Conservation (phyloP, 495 filamentous ascomycete genomes). For the Penicillium waksmanii region DNA sequence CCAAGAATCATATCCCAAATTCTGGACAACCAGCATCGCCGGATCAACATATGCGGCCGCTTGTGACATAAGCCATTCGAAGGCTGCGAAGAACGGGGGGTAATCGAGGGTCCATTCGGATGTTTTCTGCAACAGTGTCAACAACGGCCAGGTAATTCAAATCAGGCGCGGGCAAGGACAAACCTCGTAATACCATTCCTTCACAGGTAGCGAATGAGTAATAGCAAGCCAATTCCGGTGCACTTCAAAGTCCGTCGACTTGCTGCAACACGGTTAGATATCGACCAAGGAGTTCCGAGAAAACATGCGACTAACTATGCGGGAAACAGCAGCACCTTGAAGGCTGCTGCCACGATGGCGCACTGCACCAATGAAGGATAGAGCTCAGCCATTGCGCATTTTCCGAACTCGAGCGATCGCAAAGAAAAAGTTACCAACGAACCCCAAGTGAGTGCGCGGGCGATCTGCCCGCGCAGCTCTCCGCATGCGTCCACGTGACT, state of each 20-base stretch:
- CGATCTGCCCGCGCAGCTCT: neutral
- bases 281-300: neutral
- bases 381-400: conserved; percentile 68
- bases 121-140: conserved; percentile 60
- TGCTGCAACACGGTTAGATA: conserved; percentile 55
- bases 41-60: conserved; percentile 76
- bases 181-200: conserved; percentile 94
- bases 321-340: conserved; percentile 93
- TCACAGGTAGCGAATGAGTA: conserved; percentile 81
- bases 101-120: conserved; percentile 99
- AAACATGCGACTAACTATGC: conserved; percentile 74
- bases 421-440: conserved; percentile 6
- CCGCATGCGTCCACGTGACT: neutral
- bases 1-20: conserved; percentile 85
- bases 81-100: conserved; percentile 95
- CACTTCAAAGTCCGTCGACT: conserved; percentile 99
- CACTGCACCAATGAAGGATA: conserved; percentile 87
- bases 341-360: conserved; percentile 81
- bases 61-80: conserved; percentile 92
- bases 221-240: conserved; percentile 98
- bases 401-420: conserved; percentile 32
- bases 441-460: conserved; percentile 2
- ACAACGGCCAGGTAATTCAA: conserved; percentile 10
- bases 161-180: neutral
- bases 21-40: conserved; percentile 78